Percentiles rank a stretch among this genome's conserved stretches.
phyloP scores from a whole-genome alignment of 2,329 filamentous ascomycete genomes.

The Colletotrichum musae region DNA sequence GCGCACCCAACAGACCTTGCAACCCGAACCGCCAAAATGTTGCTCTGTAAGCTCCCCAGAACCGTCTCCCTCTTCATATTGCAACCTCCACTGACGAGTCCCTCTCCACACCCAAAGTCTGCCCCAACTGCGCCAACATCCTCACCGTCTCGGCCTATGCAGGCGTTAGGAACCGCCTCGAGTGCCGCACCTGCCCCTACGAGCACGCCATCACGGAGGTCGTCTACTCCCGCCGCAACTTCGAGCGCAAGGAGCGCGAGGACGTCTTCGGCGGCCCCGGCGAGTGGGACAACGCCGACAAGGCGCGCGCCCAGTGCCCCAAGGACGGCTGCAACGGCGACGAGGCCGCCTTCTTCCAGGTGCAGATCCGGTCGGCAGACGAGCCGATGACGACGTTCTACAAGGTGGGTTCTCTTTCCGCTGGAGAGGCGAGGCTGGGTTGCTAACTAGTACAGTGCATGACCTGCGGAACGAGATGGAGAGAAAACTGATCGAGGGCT shows the following conservation, averaged over 20 bases:
- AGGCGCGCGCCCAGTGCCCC: slow-evolving; percentile 85
- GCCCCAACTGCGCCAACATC: slow-evolving; percentile 87
- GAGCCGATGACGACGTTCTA: slow-evolving; percentile 99
- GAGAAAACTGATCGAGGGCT: slow-evolving; percentile 67
- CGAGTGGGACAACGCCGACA: slow-evolving; percentile 93
- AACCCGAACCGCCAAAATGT: slow-evolving; percentile 61
- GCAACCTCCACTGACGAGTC: background rate
- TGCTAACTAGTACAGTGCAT: slow-evolving; percentile 68
- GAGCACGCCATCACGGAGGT: slow-evolving; percentile 85
- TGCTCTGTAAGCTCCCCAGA: slow-evolving; percentile 70
- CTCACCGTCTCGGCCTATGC: slow-evolving; percentile 78
- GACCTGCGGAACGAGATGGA: slow-evolving; percentile 76
- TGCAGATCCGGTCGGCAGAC: slow-evolving; percentile 97
- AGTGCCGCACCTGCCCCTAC: slow-evolving; percentile 96
- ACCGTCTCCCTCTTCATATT: background rate
- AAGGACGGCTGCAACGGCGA: slow-evolving; percentile 84
- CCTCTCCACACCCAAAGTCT: slow-evolving; percentile 67
- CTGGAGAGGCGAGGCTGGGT: background rate
- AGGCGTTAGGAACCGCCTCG: slow-evolving; percentile 82
- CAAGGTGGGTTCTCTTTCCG: slow-evolving; percentile 69
- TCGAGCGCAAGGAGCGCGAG: slow-evolving; percentile 89
- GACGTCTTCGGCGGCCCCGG: slow-evolving; percentile 91
- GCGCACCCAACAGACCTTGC: background rate
- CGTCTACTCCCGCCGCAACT: slow-evolving; percentile 86
- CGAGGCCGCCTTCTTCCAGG: slow-evolving; percentile 94